Base-by-base conservation (phyloP, 2,329 filamentous ascomycete species). In the Colletotrichum lentis region DNA sequence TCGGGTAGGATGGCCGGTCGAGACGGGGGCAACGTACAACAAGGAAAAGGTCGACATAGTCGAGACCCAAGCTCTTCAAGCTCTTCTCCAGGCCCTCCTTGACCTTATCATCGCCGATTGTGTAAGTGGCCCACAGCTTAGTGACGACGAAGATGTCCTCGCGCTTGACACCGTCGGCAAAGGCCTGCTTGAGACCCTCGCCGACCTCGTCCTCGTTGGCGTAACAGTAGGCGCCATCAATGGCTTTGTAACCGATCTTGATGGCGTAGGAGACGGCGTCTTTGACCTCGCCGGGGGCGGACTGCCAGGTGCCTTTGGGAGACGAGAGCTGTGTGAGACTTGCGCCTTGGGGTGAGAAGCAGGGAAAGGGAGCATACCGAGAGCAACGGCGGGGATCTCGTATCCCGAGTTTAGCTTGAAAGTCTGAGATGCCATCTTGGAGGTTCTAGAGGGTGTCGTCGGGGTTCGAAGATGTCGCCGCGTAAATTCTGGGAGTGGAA, bases 61-160 rank as follows among this genome's bases (percentile, higher is more conserved):
- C 90, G 55, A 96, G 82, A 1, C 92, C 91, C 43, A 96, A 81
- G 68, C 86, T 85, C 80, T 90, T 86, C 76, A 96, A 82, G 74
- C 89, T 91, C 84, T 90, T 89, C 71, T 93, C 87, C 43, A 96
- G 84, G 43, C 86, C 88, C 73, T 90, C 81, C 79, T 91, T 89
- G 6, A 88, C 88, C 7, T 89, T 84, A 37, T 71, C 72, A 44
- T 68, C 70, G 49, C 66, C 69, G 43, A 86, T 87, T 78, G 91
- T 90, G 81, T 91, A 94, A 58, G 91, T 93, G 75, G 89, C 90
- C 91, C 93, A 96, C 44, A 94, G 86, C 85, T 97, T 96, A 74
- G 90, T 93, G 62, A 92, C 91, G 67, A 96, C 87, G 80, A 96
- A 96, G 70, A 96, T 80, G 66, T 96, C 91, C 77, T 91, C 87